Conservation (phyloP, 2,329 filamentous ascomycete species). For the Drechslerella dactyloides region DNA sequence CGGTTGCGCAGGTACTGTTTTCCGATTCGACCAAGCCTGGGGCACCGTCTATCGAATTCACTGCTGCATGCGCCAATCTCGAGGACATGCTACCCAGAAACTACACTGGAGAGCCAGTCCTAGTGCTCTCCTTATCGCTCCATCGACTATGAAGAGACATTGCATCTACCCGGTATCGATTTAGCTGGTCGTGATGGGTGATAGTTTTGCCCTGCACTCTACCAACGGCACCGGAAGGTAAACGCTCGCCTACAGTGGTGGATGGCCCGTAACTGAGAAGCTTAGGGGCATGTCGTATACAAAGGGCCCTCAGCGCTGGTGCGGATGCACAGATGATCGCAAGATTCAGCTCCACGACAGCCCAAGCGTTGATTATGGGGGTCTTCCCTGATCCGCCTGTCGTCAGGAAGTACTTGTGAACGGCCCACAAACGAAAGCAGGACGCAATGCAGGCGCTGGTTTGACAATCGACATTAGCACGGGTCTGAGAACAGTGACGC, state of each 20-base stretch:
- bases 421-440: conserved; percentile 36
- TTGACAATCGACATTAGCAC: background rate
- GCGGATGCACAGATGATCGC: conserved; percentile 48
- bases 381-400: conserved; percentile 32
- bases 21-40: too few species aligned
- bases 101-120: conserved; percentile 1
- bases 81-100: background rate
- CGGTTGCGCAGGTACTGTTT: too few species aligned
- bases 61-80: too few species aligned
- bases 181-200: conserved; percentile 3
- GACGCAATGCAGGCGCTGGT: conserved; percentile 42
- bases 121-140: background rate
- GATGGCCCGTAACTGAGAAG: conserved; percentile 27
- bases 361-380: conserved; percentile 45
- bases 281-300: conserved; percentile 41
- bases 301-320: conserved; percentile 40
- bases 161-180: background rate
- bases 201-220: background rate
- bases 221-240: background rate
- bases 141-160: background rate
- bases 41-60: too few species aligned
- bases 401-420: conserved; percentile 42
- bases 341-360: conserved; percentile 47
- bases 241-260: conserved; percentile 19
- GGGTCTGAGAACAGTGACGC: background rate